These are phyloP conservation scores for Capsaspora owczarzaki DNA, from an alignment of 78 protist genomes.

Conservation along the genomic window DNA sequence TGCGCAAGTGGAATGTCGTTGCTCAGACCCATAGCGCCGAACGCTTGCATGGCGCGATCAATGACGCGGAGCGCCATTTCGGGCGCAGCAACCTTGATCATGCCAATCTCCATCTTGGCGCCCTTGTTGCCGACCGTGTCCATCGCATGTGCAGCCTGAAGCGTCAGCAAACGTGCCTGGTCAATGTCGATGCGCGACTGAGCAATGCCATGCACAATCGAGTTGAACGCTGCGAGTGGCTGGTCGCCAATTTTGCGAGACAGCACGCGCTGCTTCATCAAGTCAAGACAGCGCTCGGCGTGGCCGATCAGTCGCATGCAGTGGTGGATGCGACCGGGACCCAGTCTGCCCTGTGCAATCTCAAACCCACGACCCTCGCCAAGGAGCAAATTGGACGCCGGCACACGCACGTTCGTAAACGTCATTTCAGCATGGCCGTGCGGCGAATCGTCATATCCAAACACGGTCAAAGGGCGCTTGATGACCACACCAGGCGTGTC, in stretches of 20 bases:
- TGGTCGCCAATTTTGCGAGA: constrained; percentile 28
- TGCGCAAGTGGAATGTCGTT: constrained; percentile 18
- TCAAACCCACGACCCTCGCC: constrained; percentile 45
- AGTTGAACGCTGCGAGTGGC: constrained; percentile 14
- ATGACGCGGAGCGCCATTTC: constrained; percentile 37
- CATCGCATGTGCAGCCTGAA: constrained; percentile 50
- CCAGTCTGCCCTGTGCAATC: constrained; percentile 66
- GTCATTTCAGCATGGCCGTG: constrained; percentile 60
- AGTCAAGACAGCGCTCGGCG: constrained; percentile 45
- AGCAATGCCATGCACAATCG: constrained; percentile 35
- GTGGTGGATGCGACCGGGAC: constrained; percentile 84
- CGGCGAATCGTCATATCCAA: constrained; percentile 75
- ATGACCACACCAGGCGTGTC: constrained; percentile 40
- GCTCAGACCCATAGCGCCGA: constrained; percentile 30
- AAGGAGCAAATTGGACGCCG: constrained; percentile 24
- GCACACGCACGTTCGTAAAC: constrained; percentile 58
- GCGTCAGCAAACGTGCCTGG: constrained; percentile 49
- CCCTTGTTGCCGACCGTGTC: constrained; percentile 46
- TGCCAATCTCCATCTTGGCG: constrained; percentile 43
- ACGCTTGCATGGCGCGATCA: constrained; percentile 70
- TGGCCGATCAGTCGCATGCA: constrained; percentile 74
- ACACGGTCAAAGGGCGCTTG: constrained; percentile 46
- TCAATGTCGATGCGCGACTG: constrained; percentile 58
- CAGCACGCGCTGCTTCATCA: constrained; percentile 31
- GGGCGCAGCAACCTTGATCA: constrained; percentile 62